Evolutionary conservation across 345 rosid genomes (phyloP).

Genomic region (Camelina laxa): DNA sequence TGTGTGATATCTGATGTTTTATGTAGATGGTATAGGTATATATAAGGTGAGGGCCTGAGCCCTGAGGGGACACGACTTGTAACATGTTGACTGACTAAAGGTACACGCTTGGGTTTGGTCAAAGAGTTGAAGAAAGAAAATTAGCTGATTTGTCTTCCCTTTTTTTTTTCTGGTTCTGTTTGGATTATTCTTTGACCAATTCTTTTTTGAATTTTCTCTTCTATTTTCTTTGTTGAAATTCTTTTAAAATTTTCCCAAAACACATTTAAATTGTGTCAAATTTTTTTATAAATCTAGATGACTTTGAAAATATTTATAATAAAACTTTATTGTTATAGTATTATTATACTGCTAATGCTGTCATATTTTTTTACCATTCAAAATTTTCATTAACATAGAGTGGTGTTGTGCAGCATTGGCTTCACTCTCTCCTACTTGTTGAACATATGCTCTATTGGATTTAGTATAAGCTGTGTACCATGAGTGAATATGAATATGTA

Average conservation of each 20-base stretch:
- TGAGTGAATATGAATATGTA: not conserved
- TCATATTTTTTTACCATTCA: too few species aligned
- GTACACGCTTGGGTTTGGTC: conserved; percentile 17
- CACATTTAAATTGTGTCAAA: not conserved
- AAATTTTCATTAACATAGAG: too few species aligned
- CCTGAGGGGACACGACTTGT: not conserved
- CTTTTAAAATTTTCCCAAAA: not conserved
- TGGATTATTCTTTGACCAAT: not conserved
- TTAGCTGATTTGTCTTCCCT: not conserved
- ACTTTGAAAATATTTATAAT: too few species aligned
- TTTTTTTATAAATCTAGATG: not conserved
- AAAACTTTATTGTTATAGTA: too few species aligned
- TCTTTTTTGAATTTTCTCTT: not conserved
- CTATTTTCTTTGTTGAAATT: not conserved
- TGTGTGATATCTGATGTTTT: not conserved
- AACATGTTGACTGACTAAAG: conserved; percentile 7
- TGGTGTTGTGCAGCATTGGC: too few species aligned
- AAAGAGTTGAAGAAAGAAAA: conserved; percentile 1
- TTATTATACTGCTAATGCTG: too few species aligned
- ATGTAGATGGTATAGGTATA: not conserved
- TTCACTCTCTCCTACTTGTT: too few species aligned
- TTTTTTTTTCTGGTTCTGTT: not conserved
- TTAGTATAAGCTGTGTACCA: too few species aligned
- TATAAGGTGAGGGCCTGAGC: not conserved
- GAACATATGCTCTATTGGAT: not conserved